These are phyloP conservation scores for Penicillium sp. DNA, from an alignment of 2,329 filamentous ascomycete genomes.

Conservation along the genomic window DNA sequence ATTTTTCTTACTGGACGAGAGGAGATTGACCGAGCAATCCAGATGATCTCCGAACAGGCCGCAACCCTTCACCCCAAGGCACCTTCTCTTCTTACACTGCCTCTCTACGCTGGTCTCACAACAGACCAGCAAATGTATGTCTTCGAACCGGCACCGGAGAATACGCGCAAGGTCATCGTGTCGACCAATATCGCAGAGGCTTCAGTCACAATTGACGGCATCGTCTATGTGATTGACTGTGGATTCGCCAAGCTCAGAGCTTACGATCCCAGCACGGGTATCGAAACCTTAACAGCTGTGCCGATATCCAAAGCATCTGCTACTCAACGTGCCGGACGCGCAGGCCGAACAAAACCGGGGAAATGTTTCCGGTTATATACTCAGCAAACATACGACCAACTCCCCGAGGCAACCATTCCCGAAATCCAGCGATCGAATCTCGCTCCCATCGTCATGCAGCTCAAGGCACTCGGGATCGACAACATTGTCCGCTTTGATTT, in stretches of 20 bases:
- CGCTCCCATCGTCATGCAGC: conserved; percentile 80
- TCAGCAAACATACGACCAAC: conserved; percentile 63
- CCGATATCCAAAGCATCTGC: conserved; percentile 88
- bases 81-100: conserved; percentile 66
- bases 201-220: conserved; percentile 88
- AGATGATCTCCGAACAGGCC: conserved; percentile 72
- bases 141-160: conserved; percentile 77
- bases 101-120: conserved; percentile 83
- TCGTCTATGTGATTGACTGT: conserved; percentile 85
- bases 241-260: conserved; percentile 88
- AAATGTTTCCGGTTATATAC: conserved; percentile 96
- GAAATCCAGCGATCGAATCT: conserved; percentile 93
- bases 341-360: conserved; percentile 81
- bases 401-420: conserved; percentile 73
- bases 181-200: conserved; percentile 96
- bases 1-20: conserved; percentile 91
- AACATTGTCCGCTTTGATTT: conserved; percentile 92
- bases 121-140: conserved; percentile 94
- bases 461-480: conserved; percentile 93
- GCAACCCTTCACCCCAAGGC: conserved; percentile 60
- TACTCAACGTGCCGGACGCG: conserved; percentile 85
- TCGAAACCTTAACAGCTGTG: conserved; percentile 80
- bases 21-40: conserved; percentile 82
- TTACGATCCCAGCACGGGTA: conserved; percentile 79
- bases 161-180: conserved; percentile 86